Evolutionary conservation across 176 grass and related monocot genomes (phyloP), one percentile per base, ranked within the genome.

Genomic region (Eragrostis nindensis): DNA sequence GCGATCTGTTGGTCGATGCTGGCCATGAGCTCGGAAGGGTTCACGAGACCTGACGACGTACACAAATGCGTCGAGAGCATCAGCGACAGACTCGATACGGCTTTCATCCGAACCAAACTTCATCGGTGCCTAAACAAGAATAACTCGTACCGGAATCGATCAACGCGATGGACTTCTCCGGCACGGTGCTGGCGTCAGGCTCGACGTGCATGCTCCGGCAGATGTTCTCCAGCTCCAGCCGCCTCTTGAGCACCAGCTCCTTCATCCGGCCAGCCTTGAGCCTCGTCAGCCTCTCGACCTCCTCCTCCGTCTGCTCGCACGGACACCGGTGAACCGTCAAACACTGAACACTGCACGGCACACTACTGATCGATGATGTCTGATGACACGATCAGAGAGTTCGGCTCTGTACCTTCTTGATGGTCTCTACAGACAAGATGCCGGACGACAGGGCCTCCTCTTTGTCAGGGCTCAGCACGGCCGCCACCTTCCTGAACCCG

Each of bases 201-300:
- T 92, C 87, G 27, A 92, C 81, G 4, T 92, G 90, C 73, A 86
- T 89, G 73, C 55, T 86, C 29, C 87, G 68, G 71, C 87, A 92
- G 29, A 92, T 89, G 76, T 84, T 89, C 77, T 92, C 90, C 62
- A 92, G 76, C 62, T 89, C 90, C 46, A 83, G 52, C 84, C 86
- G 80, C 47, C 83, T 83, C 76, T 84, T 92, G 46, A 92, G 73
- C 67, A 92, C 87, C 14, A 92, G 76, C 84, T 92, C 90, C 87
- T 86, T 92, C 84, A 92, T 84, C 77, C 87, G 80, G 11, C 79
- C 75, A 40, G 83, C 86, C 77, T 92, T 92, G 38, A 89, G 75
- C 82, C 81, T 84, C 62, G 80, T 86, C 75, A 92, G 60, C 68
- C 87, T 84, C 56, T 84, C 90, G 8, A 89, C 80, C 48, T 92